Percentiles rank a stretch among this genome's conserved stretches.
These are phyloP conservation scores for Ceratobasidium papillatum DNA, from an alignment of 1,284 basidiomycete genomes.

Conservation along the genomic window DNA sequence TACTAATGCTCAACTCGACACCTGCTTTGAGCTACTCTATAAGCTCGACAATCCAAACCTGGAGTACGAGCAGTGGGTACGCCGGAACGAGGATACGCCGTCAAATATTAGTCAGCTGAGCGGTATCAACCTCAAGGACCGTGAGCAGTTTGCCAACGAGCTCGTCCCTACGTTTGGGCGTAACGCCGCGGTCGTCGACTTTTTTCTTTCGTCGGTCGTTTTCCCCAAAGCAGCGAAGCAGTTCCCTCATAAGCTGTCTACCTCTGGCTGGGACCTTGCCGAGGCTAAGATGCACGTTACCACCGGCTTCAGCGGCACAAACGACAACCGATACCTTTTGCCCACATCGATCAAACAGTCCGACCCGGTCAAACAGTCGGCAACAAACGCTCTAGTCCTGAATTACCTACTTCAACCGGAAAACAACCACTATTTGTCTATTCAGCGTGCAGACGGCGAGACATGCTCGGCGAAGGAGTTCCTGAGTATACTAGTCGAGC, in stretches of 20 bases:
- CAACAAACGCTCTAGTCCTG: constrained; percentile 62
- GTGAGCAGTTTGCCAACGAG: constrained; percentile 50
- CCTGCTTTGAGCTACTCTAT: constrained; percentile 24
- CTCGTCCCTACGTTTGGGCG: constrained; percentile 54
- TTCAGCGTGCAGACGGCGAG: constrained; percentile 45
- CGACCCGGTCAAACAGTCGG: constrained; percentile 55
- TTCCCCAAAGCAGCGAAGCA: constrained; percentile 57
- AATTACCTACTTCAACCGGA: constrained; percentile 57
- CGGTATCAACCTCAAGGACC: constrained; percentile 57
- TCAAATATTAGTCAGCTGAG: constrained; percentile 44
- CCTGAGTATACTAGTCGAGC: constrained; percentile 51
- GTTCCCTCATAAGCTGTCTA: constrained; percentile 59
- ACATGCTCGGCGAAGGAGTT: constrained; percentile 50
- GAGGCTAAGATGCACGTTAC: constrained; percentile 52
- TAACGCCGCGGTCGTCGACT: constrained; percentile 58
- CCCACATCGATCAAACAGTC: constrained; percentile 58
- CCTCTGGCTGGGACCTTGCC: constrained; percentile 62
- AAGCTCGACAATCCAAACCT: constrained; percentile 10
- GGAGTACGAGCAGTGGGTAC: constrained; percentile 32
- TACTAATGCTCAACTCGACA: background rate
- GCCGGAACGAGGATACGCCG: background rate
- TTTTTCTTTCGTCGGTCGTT: constrained; percentile 60
- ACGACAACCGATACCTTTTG: constrained; percentile 61
- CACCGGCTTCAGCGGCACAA: constrained; percentile 65
- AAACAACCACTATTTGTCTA: constrained; percentile 54